These are phyloP conservation scores for Lasiosphaeriaceae sp. DNA, from an alignment of 495 filamentous ascomycete species.

Conservation along the genomic window DNA sequence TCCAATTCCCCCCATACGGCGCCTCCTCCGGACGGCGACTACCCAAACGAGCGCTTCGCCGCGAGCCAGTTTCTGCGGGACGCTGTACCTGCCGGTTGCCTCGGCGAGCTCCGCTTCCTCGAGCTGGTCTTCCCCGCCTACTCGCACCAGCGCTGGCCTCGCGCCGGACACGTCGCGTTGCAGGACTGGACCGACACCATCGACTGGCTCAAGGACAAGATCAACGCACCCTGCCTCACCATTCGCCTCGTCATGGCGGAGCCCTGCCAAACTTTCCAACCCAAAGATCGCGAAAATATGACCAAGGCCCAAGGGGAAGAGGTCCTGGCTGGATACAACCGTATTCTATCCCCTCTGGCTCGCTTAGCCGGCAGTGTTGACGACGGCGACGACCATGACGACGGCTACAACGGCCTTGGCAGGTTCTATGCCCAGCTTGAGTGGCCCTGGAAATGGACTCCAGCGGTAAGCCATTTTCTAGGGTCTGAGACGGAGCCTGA, in stretches of 20 bases:
- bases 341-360: background rate
- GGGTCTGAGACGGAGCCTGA: no score
- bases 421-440: background rate
- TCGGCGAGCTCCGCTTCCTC: constrained; percentile 4
- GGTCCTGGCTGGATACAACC: background rate
- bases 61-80: background rate
- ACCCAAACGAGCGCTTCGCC: background rate
- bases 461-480: no score
- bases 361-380: background rate
- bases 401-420: background rate
- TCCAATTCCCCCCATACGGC: background rate
- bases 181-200: constrained; percentile 4
- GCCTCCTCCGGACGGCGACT: background rate
- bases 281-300: background rate
- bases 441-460: no score
- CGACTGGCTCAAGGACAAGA: background rate
- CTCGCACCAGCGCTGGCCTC: background rate
- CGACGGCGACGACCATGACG: no score
- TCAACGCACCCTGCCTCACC: constrained; percentile 1
- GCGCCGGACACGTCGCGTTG: background rate
- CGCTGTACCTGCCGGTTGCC: background rate
- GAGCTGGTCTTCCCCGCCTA: constrained; percentile 6
- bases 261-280: no score
- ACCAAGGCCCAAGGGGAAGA: background rate
- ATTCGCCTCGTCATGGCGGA: background rate